Percentiles rank a stretch among this genome's conserved stretches.
Evolutionary conservation across 257 asterid species (phyloP).

Genomic region (Thymus mandschuricus): DNA sequence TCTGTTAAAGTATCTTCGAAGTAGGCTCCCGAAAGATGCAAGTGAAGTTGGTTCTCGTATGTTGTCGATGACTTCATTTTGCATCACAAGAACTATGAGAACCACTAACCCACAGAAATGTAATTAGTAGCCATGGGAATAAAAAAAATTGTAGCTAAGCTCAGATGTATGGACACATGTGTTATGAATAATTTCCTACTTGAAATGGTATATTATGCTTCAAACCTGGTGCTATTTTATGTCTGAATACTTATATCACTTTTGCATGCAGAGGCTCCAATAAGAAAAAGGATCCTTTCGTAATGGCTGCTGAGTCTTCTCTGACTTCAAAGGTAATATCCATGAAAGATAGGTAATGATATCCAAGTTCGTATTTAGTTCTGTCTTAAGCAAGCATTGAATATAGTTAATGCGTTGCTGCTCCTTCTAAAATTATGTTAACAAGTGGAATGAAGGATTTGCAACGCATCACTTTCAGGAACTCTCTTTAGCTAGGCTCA

Average conservation of each 20-base stretch:
- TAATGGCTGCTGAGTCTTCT: conserved; percentile 77
- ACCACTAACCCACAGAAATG: background rate
- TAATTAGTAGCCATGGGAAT: background rate
- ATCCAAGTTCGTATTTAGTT: conserved; percentile 27
- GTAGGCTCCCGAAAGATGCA: conserved; percentile 89
- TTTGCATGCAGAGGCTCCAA: conserved; percentile 58
- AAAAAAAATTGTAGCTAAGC: background rate
- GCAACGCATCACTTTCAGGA: conserved; percentile 60
- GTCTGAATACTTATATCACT: conserved; percentile 22
- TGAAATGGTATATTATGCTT: conserved; percentile 20
- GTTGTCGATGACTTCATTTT: conserved; percentile 16
- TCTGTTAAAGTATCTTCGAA: conserved; percentile 76
- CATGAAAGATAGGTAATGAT: conserved; percentile 65
- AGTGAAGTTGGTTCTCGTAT: conserved; percentile 52
- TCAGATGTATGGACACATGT: no score
- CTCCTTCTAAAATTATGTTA: conserved; percentile 18
- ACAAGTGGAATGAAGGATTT: conserved; percentile 19
- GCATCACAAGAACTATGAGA: conserved; percentile 5
- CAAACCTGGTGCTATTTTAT: conserved; percentile 20
- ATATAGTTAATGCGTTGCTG: conserved; percentile 10
- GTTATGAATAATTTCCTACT: conserved; percentile 21
- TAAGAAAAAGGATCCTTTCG: conserved; percentile 63
- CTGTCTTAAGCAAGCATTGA: conserved; percentile 17
- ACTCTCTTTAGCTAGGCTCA: conserved; percentile 67
- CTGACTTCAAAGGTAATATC: conserved; percentile 77